Evolutionary conservation across 73 alveolate genomes (phyloP), one percentile per base, ranked within the genome.

Genomic region (Paraurostyla sp.): DNA sequence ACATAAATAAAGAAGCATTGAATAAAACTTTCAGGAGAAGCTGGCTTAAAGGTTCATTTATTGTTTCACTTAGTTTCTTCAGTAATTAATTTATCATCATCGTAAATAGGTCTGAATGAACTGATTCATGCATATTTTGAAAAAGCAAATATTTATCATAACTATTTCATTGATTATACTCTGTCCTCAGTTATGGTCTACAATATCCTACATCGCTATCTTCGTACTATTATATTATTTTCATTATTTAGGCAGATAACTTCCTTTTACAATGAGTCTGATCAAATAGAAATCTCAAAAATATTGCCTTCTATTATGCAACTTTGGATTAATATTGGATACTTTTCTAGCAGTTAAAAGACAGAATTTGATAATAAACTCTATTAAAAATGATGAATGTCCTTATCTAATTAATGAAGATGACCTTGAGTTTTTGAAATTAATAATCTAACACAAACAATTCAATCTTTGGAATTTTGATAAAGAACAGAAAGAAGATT

Each of bases 131-230:
- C 32, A 16, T 49, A 48, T 46, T 73, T 73, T 46, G 71, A 73
- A 15, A 73, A 43, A 2, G 9, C 20, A 11, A 9, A 73, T 27
- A 48, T 73, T 50, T 73, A 73, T 73, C 87, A 73, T 33, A 73
- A 73, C 56, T 73, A 11, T 45, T 73, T 42, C 42, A 73, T 30
- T 48, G 87, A 73, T 73, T 73, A 73, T 43, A 43, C 87, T 6
- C 48, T 73, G 7, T 23, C 56, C 22, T 43, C 49, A 0, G 6
- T 6, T 2, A 25, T 50, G 33, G 9, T 43, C 13, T 73, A 73
- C 29, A 36, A 25, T 9, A n/a, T 45, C 15, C 2, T 73, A n/a
- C 87, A 73, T 45, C 15, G 54, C 7, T 73, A 73, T 13, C 29
- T 73, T 1, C 41, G 87, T 45, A 73, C 29, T 36, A 65, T 65